phyloP scores from a whole-genome alignment of 1,139 yeast genomes.

The Candida sanyaensis region DNA sequence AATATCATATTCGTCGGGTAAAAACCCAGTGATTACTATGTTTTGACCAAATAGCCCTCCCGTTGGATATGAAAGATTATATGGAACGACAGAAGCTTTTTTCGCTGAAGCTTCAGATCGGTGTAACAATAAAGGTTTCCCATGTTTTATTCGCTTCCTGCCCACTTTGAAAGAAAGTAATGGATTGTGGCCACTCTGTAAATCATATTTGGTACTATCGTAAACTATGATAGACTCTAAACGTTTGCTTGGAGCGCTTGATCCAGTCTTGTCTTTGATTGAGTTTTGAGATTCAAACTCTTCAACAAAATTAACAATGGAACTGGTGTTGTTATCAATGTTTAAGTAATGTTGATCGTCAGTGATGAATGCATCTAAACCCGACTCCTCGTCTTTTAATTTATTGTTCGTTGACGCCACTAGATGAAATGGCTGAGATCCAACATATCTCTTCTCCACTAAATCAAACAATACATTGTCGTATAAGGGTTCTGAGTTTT shows the following conservation, averaged over 20 bases:
- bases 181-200: constrained; percentile 30
- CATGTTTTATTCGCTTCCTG: constrained; percentile 33
- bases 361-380: constrained; percentile 17
- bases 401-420: constrained; percentile 19
- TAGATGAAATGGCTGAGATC: constrained; percentile 29
- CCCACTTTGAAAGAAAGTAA: constrained; percentile 39
- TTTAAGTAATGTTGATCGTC: constrained; percentile 24
- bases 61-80: constrained; percentile 52
- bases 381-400: constrained; percentile 13
- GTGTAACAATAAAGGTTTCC: constrained; percentile 32
- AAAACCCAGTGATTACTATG: constrained; percentile 59
- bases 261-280: constrained; percentile 1
- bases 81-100: constrained; percentile 25
- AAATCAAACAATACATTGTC: constrained; percentile 57
- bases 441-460: constrained; percentile 47
- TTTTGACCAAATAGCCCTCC: constrained; percentile 68
- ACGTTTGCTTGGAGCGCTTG: constrained; percentile 6
- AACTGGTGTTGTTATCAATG: constrained; percentile 35
- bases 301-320: constrained; percentile 34
- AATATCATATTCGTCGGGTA: constrained; percentile 54
- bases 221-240: constrained; percentile 42
- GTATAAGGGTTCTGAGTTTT: constrained; percentile 37
- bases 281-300: constrained; percentile 21
- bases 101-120: constrained; percentile 5
- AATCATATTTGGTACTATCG: constrained; percentile 26